These are phyloP conservation scores for Parietaria judaica DNA, from an alignment of 306 rosid genomes.

Conservation along the genomic window DNA sequence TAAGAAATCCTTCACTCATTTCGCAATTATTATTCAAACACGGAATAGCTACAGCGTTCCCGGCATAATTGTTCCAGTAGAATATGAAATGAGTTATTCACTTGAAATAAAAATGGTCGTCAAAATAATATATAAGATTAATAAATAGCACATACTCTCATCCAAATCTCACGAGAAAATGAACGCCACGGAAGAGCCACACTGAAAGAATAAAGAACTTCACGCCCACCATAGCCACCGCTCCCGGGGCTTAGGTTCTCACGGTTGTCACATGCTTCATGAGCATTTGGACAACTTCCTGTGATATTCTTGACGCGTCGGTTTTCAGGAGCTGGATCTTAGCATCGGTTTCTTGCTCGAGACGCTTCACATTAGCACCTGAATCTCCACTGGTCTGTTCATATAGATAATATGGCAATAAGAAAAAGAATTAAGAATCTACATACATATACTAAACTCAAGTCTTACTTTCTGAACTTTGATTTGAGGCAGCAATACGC, in stretches of 20 bases:
- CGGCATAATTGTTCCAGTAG: constrained; percentile 9
- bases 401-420: background rate
- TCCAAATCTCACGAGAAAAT: constrained; percentile 22
- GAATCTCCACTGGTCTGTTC: constrained; percentile 88
- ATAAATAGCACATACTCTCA: background rate
- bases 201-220: constrained; percentile 13
- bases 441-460: background rate
- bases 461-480: too few species aligned
- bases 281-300: constrained; percentile 73
- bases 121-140: constrained; percentile 12
- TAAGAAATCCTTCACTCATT: background rate
- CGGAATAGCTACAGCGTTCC: constrained; percentile 2
- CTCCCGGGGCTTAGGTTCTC: constrained; percentile 37
- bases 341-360: constrained; percentile 62
- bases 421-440: background rate
- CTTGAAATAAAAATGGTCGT: constrained; percentile 14
- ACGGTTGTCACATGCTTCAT: constrained; percentile 66
- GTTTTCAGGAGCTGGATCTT: constrained; percentile 57
- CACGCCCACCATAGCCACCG: constrained; percentile 20
- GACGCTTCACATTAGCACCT: constrained; percentile 93
- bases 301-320: constrained; percentile 57
- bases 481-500: too few species aligned
- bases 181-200: constrained; percentile 21
- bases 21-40: background rate
- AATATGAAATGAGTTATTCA: constrained; percentile 16